Conservation (phyloP, 23 red algal genomes). For the Chondrus crispus region DNA sequence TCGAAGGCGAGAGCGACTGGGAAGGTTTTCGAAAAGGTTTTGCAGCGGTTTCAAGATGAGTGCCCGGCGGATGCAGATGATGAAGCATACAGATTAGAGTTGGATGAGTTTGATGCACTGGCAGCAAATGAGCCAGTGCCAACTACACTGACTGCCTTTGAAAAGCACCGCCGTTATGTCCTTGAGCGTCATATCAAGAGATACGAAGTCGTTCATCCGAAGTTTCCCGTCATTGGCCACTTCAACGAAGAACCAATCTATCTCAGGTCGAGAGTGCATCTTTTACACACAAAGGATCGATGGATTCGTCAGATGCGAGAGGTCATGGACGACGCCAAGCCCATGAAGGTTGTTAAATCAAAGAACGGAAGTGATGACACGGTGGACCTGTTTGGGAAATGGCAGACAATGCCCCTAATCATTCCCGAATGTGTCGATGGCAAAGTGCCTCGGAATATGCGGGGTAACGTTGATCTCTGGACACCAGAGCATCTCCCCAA, state of each 20-base stretch:
- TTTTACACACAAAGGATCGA: conserved; percentile 80
- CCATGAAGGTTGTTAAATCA: conserved; percentile 77
- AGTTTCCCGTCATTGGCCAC: conserved; percentile 55
- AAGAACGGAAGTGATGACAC: conserved; percentile 37
- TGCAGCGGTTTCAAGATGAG: background rate
- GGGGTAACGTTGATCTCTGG: conserved; percentile 92
- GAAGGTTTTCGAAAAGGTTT: conserved; percentile 45
- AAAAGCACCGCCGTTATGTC: conserved; percentile 80
- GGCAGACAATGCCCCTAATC: conserved; percentile 78
- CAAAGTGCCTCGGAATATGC: conserved; percentile 53
- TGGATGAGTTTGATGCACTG: conserved; percentile 46
- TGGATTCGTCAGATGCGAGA: conserved; percentile 84
- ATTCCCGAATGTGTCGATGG: conserved; percentile 54
- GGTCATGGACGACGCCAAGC: conserved; percentile 52
- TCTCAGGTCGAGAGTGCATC: conserved; percentile 61
- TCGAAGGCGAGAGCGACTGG: conserved; percentile 33
- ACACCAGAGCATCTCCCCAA: conserved; percentile 73
- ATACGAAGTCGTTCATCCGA: conserved; percentile 85
- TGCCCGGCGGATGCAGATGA: background rate
- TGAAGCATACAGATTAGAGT: conserved; percentile 26
- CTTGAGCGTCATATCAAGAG: conserved; percentile 89
- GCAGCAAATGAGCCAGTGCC: conserved; percentile 60
- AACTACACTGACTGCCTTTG: conserved; percentile 46
- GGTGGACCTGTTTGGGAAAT: conserved; percentile 85
- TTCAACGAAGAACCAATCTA: conserved; percentile 72